Evolutionary conservation across 225 moss, liverwort and hornwort species (phyloP), one percentile per base, ranked within the genome.

Genomic region (Pleurozium schreberi): DNA sequence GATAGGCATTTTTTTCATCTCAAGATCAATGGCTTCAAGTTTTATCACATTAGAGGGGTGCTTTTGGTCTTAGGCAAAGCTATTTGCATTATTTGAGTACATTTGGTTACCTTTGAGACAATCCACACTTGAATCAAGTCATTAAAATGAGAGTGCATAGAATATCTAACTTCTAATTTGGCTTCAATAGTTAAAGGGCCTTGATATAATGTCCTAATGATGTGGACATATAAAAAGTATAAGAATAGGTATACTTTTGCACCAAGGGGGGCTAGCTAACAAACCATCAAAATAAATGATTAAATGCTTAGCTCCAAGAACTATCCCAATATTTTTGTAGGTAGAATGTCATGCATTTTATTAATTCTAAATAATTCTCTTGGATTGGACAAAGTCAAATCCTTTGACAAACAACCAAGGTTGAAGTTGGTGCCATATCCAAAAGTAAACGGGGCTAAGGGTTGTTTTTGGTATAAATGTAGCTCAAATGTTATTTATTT

Each of bases 341-440:
- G 7, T 12, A 49, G 4, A 33, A 4, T 0, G 2, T 33, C 12
- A 12, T 19, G 12, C 50, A 75, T 50, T 12, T 50, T 50, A 34
- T 8, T 21, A 33, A 49, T 47, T 6, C 4, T 19, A 4, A 47
- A 1, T 7, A 1, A 0, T 18, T 18, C 47, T 45, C 8, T n/a
- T n/a, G n/a, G n/a, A n/a, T 73, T 0, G 0, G 0, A 47, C 2
- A n/a, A n/a, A 49, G 31, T 49, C 18, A 47, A 74, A 74, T 3
- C 1, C 19, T 33, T 75, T 4, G 1, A 11, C 0, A 49, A 0
- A 19, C 7, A 74, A 17, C 2, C 0, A 0, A 31, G 31, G 20
- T 75, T 11, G 20, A 74, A 74, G 2, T 2, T 8, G 1, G 2
- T 30, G 11, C 18, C 10, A 74, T 30, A 74, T 11, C 0, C 1